Evolutionary conservation across 495 filamentous ascomycete species (phyloP), one percentile per base, ranked within the genome.

Genomic region (Aspergillus kassunensis): DNA sequence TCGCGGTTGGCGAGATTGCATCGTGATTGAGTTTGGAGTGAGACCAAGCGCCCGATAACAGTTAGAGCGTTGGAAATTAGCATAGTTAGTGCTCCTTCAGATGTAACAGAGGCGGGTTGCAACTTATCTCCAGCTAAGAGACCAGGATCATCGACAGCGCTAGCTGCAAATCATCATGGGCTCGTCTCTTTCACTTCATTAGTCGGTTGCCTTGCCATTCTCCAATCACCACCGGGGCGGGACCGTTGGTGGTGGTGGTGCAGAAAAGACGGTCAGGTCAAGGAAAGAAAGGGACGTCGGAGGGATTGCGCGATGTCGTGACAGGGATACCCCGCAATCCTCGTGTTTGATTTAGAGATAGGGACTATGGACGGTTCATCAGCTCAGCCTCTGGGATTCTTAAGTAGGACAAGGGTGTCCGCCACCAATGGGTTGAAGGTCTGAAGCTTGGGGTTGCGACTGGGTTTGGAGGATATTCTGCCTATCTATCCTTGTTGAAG

Each of bases 81-180:
- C 39, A 29, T 27, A 33, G 48, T 39, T 42, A 39, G 36, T 33
- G 42, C 31, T 52, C 49, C 49, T 52, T 24, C 31, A 52, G 31
- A 44, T 52, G 41, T 44, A 44, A 44, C 49, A 47, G 30, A 36
- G 39, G 31, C 31, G 31, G 49, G 41, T 34, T 45, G 23, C 41
- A 33, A 33, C 20, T n/a, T 9, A 27, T 27, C 30, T 15, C 11
- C 15, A 11, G 31, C 31, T 24, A 44, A 19, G 27, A 41, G 36
- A 33, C 42, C 18, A 33, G 42, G 51, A 53, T 53, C 16, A 33
- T 45, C 18, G 15, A 29, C 35, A 33, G 23, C 34, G 24, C 33
- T 53, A 53, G 51, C 51, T 53, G 51, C 51, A 53, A 53, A 53
- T 53, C 51, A 46, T 53, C n/a, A n/a, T 50, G 18, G 20, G 12